Percentiles rank a stretch among this genome's conserved stretches.
These are phyloP conservation scores for Geoglossum glabrum DNA, from an alignment of 495 filamentous ascomycete genomes.

Conservation along the genomic window DNA sequence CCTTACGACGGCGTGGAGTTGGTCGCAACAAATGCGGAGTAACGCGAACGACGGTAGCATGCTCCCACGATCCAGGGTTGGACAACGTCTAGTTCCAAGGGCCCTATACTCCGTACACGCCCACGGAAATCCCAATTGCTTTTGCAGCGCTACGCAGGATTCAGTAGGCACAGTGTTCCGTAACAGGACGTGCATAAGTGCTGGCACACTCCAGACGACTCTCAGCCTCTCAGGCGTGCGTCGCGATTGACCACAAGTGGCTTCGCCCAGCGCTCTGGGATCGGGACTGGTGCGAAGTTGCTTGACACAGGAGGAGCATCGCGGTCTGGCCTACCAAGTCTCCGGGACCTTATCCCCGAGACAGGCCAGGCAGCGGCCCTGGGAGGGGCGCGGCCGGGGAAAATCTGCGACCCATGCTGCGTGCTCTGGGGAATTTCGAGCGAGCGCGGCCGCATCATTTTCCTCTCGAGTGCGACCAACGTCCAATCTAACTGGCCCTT, in stretches of 20 bases:
- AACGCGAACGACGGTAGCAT: neutral
- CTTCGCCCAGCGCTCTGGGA: neutral
- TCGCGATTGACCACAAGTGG: neutral
- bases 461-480: neutral
- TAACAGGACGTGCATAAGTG: neutral
- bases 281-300: neutral
- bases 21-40: neutral
- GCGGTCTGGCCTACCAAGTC: neutral
- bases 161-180: neutral
- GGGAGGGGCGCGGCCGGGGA: neutral
- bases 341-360: neutral
- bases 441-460: neutral
- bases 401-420: neutral
- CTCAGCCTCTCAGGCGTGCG: neutral
- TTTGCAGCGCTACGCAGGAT: neutral
- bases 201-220: neutral
- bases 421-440: neutral
- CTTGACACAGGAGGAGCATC: neutral
- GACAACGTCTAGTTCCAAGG: neutral
- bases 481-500: neutral
- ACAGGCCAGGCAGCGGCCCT: neutral
- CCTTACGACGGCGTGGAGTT: neutral
- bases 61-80: neutral
- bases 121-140: neutral
- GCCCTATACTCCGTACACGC: neutral